Base-by-base conservation (phyloP, 2,329 filamentous ascomycete species). In the Magnaporthiopsis poae region DNA sequence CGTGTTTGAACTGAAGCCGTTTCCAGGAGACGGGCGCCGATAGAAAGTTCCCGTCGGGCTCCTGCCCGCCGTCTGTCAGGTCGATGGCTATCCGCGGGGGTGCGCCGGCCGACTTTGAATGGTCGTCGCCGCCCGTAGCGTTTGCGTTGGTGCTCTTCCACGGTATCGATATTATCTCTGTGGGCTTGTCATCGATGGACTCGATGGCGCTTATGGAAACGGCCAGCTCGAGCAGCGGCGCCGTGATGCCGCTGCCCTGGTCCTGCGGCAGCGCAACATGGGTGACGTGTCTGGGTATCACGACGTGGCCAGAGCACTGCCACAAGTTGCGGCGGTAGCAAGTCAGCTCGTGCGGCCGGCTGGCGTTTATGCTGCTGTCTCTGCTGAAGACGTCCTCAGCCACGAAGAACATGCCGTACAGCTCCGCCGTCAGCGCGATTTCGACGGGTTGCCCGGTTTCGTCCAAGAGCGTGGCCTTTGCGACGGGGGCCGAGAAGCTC, bases 321-420 rank as follows among this genome's bases (percentile, higher is more conserved):
- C 96, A 98, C 62, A 98, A 81, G 73, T 98, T 98, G 64, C 94
- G 86, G 61, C 94, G 88, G 75, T 98, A 98, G 81, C 94, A 98
- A 0, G 94, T 98, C 75, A 98, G 79, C 78, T 98, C 94, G 64
- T 89, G 83, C 0, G 89, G 88, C 5, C 87, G 79, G 11, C 39
- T 60, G 11, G 15, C 61, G 9, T 82, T 82, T 3, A 79, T 75
- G 62, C 78, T 76, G 60, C 77, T 81, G 64, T 86, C 80, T 78
- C 85, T 77, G 76, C 87, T 76, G 80, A 91, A 93, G 5, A 92
- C 90, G 71, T 91, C 90, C 74, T 94, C 90, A 61, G 90, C 90
- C 33, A 94, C 85, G 74, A 93, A 92, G 81, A 94, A 94, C 90
- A 94, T 93, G 82, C 90, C 90, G 73, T 92, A 90, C 15, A 94